Conservation (phyloP, 345 rosid species). For the Murraya paniculata region DNA sequence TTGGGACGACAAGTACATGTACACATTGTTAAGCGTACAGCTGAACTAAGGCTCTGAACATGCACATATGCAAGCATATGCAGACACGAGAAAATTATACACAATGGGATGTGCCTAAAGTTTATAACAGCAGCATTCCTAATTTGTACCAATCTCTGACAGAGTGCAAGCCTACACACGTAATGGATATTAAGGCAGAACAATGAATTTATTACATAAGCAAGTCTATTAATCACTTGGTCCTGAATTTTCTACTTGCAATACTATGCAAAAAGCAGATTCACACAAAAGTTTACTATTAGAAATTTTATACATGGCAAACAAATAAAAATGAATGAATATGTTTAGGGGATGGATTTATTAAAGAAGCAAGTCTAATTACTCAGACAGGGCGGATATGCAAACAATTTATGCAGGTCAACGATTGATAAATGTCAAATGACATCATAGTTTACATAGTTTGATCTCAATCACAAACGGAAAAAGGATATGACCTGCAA, state of each 20-base stretch:
- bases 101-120: neutral
- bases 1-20: slow-evolving; percentile 92
- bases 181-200: neutral
- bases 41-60: too few species aligned
- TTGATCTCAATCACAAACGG: neutral
- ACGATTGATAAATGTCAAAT: neutral
- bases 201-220: neutral
- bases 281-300: too few species aligned
- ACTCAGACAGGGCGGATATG: neutral
- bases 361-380: neutral
- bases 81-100: too few species aligned
- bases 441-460: neutral
- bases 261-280: neutral
- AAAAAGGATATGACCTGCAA: slow-evolving; percentile 97
- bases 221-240: neutral
- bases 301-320: too few species aligned
- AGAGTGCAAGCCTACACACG: neutral
- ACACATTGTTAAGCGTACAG: slow-evolving; percentile 36
- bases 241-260: too few species aligned
- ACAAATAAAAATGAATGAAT: too few species aligned
- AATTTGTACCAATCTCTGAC: neutral
- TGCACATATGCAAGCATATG: too few species aligned
- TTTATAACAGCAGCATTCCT: neutral
- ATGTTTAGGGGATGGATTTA: too few species aligned
- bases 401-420: neutral